These are phyloP conservation scores for Podaxis sp. DNA, from an alignment of 768 basidiomycete genomes.

Conservation along the genomic window DNA sequence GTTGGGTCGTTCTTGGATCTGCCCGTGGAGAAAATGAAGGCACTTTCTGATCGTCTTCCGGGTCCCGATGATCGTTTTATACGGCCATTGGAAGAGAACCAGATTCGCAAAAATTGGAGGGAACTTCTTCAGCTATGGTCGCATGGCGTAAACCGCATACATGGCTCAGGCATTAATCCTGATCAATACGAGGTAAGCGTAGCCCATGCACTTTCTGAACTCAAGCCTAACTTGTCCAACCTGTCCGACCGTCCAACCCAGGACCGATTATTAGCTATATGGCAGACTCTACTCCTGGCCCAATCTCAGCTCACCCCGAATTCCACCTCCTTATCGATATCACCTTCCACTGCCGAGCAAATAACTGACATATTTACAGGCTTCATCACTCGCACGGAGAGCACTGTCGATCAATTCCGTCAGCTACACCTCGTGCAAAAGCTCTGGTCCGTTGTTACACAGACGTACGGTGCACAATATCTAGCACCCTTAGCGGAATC, in stretches of 20 bases:
- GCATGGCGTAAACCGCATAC: not conserved
- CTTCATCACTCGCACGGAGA: constrained; percentile 31
- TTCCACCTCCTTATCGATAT: constrained; percentile 33
- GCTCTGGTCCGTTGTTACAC: constrained; percentile 53
- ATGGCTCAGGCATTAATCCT: not conserved
- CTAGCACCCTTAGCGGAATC: constrained; percentile 44
- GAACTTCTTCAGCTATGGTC: constrained; percentile 16
- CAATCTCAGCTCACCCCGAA: constrained; percentile 44
- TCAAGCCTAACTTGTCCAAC: not conserved
- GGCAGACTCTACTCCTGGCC: constrained; percentile 59
- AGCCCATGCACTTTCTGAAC: not conserved
- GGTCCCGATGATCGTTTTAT: constrained; percentile 1
- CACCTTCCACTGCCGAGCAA: constrained; percentile 32
- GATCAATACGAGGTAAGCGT: not conserved
- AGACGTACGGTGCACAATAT: constrained; percentile 41
- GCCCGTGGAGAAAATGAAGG: not conserved
- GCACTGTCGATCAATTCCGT: constrained; percentile 29
- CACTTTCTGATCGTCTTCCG: constrained; percentile 1
- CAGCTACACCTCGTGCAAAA: constrained; percentile 40
- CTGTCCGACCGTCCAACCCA: constrained; percentile 18
- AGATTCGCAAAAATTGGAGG: constrained; percentile 20
- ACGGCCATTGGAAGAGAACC: constrained; percentile 16
- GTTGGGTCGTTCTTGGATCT: constrained; percentile 16
- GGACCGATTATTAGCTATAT: constrained; percentile 42
- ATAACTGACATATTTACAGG: constrained; percentile 34